Base-by-base conservation (phyloP, 768 basidiomycete species). In the Mycena sanguinolenta region DNA sequence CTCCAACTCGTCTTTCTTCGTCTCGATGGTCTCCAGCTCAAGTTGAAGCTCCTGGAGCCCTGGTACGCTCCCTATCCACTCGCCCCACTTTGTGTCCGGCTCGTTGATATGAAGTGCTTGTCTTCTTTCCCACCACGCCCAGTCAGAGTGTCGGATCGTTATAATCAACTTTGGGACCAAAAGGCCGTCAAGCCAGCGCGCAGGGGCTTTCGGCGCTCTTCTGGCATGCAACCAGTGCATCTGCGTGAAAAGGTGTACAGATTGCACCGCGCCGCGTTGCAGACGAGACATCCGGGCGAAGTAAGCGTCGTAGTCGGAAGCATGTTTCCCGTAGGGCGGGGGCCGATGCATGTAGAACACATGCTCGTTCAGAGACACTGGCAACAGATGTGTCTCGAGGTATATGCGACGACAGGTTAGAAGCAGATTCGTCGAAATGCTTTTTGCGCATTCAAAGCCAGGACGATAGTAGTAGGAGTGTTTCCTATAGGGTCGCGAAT, bases 21-120 rank as follows among this genome's bases (percentile, higher is more conserved):
- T 59, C 17, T 78, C 76, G 42, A 77, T 72, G 21, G 67, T 73
- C 58, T 78, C 77, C 17, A 78, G 34, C 71, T 78, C 77, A 2
- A 78, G 55, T 49, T 71, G 54, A 14, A 78, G 58, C 42, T 76
- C 69, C 54, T 75, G 30, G 34, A 78, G 52, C 28, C 67, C 61
- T 16, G 57, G 59, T 6, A 74, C 23, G 17, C 39, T 46, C 36
- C 54, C 58, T 59, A 76, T 42, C 50, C 59, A 66, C 3, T 19
- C 12, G 4, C 65, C 67, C 77, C 77, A 78, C 23, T 44, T 50
- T 21, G 60, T 16, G 3, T 3, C 9, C 1, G 71, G 67, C 2
- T 68, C 38, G 10, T 70, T 27, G 13, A 78, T 58, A n/a, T 25
- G n/a, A 2, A 78, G 69, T 4, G 44, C 30, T 10, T 72, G 34